A percentile compares a stretch with the other conserved stretches of the same genome.
phyloP scores from a whole-genome alignment of 345 rosid species.

The Eucalyptus brandiana region DNA sequence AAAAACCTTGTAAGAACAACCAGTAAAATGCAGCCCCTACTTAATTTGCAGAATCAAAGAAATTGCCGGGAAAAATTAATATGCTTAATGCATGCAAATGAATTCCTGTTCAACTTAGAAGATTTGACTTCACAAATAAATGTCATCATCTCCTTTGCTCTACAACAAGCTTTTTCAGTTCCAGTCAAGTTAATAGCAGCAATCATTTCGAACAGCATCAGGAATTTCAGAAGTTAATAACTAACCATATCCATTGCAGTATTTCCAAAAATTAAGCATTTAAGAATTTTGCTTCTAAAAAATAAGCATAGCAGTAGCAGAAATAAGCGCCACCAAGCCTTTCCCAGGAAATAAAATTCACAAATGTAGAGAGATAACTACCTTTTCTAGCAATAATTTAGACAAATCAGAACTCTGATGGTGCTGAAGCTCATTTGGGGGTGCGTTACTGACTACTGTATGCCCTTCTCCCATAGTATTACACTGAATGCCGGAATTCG shows the following conservation, averaged over 20 bases:
- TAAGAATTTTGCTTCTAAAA: neutral
- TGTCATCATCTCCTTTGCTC: neutral
- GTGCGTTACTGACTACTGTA: neutral
- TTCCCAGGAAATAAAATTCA: neutral
- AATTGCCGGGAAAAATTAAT: neutral
- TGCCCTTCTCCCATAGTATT: neutral
- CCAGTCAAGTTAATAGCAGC: neutral
- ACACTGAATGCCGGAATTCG: neutral
- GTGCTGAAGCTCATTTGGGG: constrained; percentile 2
- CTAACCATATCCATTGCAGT: neutral
- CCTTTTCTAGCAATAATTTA: constrained; percentile 23
- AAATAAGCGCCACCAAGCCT: neutral
- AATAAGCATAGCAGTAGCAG: neutral
- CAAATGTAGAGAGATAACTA: neutral
- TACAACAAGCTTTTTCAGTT: neutral
- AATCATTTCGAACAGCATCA: neutral
- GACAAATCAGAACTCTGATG: constrained; percentile 9
- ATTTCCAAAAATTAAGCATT: neutral
- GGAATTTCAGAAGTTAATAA: neutral
- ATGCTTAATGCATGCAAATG: neutral
- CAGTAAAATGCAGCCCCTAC: neutral
- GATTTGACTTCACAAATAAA: neutral
- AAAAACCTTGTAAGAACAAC: neutral
- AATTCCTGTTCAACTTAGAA: neutral
- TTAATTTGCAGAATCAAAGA: neutral